These are phyloP conservation scores for Citrus reticulata DNA, from an alignment of 345 rosid genomes.

Conservation along the genomic window DNA sequence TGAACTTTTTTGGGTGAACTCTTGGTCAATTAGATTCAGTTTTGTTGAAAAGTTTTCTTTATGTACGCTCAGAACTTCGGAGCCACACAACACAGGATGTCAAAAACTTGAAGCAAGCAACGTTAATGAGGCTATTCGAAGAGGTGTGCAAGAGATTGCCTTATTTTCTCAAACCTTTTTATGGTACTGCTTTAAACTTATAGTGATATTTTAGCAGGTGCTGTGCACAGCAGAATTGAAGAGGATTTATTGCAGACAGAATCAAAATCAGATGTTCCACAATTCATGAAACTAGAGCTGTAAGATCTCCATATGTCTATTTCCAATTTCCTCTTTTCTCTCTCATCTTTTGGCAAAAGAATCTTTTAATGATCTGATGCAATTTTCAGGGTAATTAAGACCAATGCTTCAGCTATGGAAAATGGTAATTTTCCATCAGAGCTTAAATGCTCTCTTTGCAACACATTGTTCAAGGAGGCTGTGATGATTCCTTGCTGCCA, in stretches of 20 bases:
- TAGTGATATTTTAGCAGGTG: constrained; percentile 14
- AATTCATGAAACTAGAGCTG: constrained; percentile 20
- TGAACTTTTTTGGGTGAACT: background rate
- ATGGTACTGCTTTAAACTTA: background rate
- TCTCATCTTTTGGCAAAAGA: constrained; percentile 4
- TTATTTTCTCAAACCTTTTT: background rate
- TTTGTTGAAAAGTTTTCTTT: background rate
- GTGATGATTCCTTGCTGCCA: constrained; percentile 64
- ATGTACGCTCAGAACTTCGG: constrained; percentile 22
- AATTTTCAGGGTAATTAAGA: constrained; percentile 18
- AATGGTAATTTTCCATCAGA: constrained; percentile 33
- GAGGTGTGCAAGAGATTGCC: constrained; percentile 19
- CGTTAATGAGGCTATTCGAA: constrained; percentile 22
- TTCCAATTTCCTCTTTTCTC: background rate
- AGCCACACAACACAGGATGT: constrained; percentile 22
- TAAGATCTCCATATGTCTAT: constrained; percentile 7
- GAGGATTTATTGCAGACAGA: constrained; percentile 10
- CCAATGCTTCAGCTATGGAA: constrained; percentile 18
- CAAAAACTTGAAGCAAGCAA: constrained; percentile 25
- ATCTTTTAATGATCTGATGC: background rate
- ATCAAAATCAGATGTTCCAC: constrained; percentile 19
- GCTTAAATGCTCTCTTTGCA: constrained; percentile 44
- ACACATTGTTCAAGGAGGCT: constrained; percentile 39
- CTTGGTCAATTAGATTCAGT: background rate
- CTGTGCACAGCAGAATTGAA: background rate